Base-by-base conservation (phyloP, 2,329 filamentous ascomycete genomes). In the Thermoascus crustaceus region DNA sequence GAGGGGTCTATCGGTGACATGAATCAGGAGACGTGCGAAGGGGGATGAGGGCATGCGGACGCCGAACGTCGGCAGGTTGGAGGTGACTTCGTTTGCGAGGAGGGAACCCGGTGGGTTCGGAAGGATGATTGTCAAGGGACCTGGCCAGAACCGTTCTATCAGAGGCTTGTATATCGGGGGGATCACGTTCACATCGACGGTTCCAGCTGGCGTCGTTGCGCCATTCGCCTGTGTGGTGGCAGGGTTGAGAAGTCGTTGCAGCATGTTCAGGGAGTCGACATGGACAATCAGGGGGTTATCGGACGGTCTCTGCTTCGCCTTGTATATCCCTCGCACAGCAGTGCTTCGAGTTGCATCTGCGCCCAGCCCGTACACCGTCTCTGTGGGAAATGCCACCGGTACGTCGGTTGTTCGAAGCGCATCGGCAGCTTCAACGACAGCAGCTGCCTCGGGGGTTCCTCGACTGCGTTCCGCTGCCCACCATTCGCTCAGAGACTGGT, bases 201-300 rank as follows among this genome's bases (percentile, higher is more conserved):
- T n/a, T n/a, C n/a, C 46, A 53, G 41, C 69, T 7, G 35, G 53
- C 41, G 48, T 45, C 16, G 47, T 44, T 14, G 49, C 41, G 7
- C 44, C 52, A 11, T 49, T 52, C n/a, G 35, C 37, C 26, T 47
- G 33, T 10, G 31, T 24, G 2, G n/a, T n/a, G n/a, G n/a, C n/a
- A n/a, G 66, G 58, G 39, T 59, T 54, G 18, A 93, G 65, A 7
- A 93, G 59, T 3, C 63, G 61, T 36, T 81, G 71, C 38, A 94
- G 66, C 73, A 94, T 91, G 14, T 72, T 63, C 7, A 95, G 62
- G 36, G 91, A 91, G 50, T 81, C 80, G 35, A 96, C 72, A 59
- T 98, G 91, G 16, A 95, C 80, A 48, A 98, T 98, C 39, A 98
- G 75, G 11, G 91, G 91, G 58, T 98, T 98, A 56, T 98, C 91